These are phyloP conservation scores for Diaporthe vexans DNA, from an alignment of 2,329 filamentous ascomycete species.

Conservation along the genomic window DNA sequence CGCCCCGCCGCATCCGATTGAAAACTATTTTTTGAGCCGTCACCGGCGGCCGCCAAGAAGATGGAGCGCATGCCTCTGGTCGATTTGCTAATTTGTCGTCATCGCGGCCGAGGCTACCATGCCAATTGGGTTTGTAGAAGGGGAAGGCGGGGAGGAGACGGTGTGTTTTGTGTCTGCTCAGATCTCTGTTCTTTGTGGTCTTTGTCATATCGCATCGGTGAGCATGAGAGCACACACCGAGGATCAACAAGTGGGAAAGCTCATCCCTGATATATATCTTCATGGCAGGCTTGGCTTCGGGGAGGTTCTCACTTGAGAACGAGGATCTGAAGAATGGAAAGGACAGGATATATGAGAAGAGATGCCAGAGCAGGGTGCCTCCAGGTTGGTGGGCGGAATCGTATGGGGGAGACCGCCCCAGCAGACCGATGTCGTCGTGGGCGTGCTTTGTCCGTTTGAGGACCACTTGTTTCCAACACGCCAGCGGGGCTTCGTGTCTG, in stretches of 20 bases:
- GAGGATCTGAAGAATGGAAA: conserved; percentile 6
- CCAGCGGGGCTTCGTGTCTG: background rate
- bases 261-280: conserved; percentile 46
- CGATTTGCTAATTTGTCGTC: conserved; percentile 44
- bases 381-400: background rate
- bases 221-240: conserved; percentile 20
- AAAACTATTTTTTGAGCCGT: conserved; percentile 54
- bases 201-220: conserved; percentile 41
- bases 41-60: conserved; percentile 44
- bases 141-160: background rate
- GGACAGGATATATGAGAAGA: background rate
- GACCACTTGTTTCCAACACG: too few relatives aligned
- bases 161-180: conserved; percentile 47
- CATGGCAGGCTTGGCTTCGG: conserved; percentile 44
- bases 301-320: background rate
- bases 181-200: conserved; percentile 53
- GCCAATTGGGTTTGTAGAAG: conserved; percentile 23
- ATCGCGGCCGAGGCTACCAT: conserved; percentile 41
- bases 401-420: background rate
- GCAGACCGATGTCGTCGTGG: background rate
- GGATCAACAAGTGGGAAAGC: conserved; percentile 42
- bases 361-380: background rate
- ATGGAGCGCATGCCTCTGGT: conserved; percentile 33
- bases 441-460: background rate
- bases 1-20: conserved; percentile 53